Evolutionary conservation across 116 monocot genomes (phyloP).

Genomic region (Cymodocea nodosa): DNA sequence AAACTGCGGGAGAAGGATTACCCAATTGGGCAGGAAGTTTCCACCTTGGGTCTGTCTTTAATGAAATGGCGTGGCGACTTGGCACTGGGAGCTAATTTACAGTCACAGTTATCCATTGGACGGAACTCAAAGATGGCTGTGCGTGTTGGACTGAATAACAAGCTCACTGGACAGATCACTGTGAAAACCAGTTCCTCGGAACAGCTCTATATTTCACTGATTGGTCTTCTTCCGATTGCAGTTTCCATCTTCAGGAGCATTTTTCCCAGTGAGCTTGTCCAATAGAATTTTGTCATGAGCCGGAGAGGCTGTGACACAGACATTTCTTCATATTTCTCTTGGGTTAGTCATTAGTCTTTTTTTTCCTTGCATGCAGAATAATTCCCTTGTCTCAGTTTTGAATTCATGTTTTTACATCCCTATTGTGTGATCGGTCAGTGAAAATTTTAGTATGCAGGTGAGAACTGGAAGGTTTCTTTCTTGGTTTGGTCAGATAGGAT

Average conservation of each 20-base stretch:
- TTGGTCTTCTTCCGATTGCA: slow-evolving; percentile 50
- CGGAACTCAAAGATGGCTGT: slow-evolving; percentile 46
- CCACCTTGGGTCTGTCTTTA: slow-evolving; percentile 44
- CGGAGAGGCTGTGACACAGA: background rate
- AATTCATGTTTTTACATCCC: background rate
- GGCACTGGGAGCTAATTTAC: slow-evolving; percentile 72
- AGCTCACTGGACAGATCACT: slow-evolving; percentile 49
- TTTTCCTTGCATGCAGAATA: slow-evolving; percentile 1
- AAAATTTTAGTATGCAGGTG: background rate
- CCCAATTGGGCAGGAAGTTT: slow-evolving; percentile 43
- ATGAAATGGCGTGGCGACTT: slow-evolving; percentile 72
- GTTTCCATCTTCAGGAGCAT: slow-evolving; percentile 35
- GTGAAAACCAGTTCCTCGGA: slow-evolving; percentile 67
- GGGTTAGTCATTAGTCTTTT: background rate
- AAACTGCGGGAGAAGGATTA: slow-evolving; percentile 57
- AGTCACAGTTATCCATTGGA: slow-evolving; percentile 43
- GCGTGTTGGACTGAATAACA: slow-evolving; percentile 60
- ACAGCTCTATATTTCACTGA: slow-evolving; percentile 55
- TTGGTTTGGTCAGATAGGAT: too few relatives aligned
- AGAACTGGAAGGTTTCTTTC: too few relatives aligned
- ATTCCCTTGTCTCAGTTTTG: background rate
- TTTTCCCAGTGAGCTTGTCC: slow-evolving; percentile 8
- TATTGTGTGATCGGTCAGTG: background rate
- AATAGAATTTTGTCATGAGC: background rate
- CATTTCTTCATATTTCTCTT: background rate